Base-by-base conservation (phyloP, 2,329 filamentous ascomycete genomes). In the Diaporthe sp. region DNA sequence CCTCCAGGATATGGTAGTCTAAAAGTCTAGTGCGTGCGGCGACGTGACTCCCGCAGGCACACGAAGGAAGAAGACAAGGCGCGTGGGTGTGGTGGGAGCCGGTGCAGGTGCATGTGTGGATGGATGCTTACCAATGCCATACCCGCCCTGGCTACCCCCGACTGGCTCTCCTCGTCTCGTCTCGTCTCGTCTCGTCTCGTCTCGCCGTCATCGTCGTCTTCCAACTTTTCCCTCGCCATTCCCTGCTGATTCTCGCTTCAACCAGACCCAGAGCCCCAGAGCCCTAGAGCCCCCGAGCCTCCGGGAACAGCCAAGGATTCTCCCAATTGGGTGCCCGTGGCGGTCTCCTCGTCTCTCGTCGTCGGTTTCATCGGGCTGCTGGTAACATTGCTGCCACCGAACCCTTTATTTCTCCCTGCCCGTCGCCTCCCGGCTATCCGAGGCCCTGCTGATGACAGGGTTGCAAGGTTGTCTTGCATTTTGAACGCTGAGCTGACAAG, bases 281-380 rank as follows among this genome's bases (percentile, higher is more conserved):
- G 60, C 15, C 57, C 57, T 31, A 47, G 34, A 68, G 63, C n/a
- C 63, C 63, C 63, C 25, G 63, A 37, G 63, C 65, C 65, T 51
- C 65, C 34, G 49, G 65, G 65, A 31, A 42, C 34, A 53, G 65
- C 49, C 65, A 53, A 53, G 65, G 47, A 53, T 22, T 51, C 15
- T 22, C 47, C 65, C 47, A 53, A 53, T 53, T 68, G 63, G 63
- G 31, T 68, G 47, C 22, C 15, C 22, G 65, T 68, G 65, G 65
- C 47, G 31, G 47, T 68, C 65, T 68, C 65, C 47, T 53, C 65
- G 15, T 37, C 31, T 31, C 31, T 68, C 22, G 47, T 55, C 49
- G 47, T 70, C n/a, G 65, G 65, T 70, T 70, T 70, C 65, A 70
- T 70, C 65, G 34, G 65, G 65, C 65, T 70, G 49, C 31, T 55